Evolutionary conservation across 225 moss, liverwort and hornwort species (phyloP).

Genomic region (Sphagnum contortum): DNA sequence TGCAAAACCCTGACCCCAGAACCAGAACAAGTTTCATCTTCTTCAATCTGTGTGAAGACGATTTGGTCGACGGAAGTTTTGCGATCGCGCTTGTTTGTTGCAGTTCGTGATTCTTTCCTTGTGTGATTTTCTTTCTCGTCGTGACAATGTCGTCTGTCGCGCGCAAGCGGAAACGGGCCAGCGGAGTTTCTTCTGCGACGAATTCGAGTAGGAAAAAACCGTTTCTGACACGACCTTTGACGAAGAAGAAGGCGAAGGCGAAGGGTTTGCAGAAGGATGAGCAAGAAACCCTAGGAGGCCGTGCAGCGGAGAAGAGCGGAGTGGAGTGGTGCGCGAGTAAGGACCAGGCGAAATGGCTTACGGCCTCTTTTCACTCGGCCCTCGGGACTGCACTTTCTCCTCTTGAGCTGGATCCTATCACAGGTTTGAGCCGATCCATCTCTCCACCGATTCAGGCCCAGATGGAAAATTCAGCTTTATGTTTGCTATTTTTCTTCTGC

Average conservation of each 20-base stretch:
- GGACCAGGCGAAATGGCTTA: slow-evolving; percentile 65
- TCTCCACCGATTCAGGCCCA: no score
- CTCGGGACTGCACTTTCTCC: slow-evolving; percentile 43
- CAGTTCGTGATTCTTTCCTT: no score
- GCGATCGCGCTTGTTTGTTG: no score
- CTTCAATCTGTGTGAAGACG: no score
- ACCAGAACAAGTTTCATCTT: no score
- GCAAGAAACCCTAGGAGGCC: slow-evolving; percentile 6
- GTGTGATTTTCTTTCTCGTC: no score
- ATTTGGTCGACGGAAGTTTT: no score
- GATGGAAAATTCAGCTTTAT: no score
- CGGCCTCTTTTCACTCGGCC: slow-evolving; percentile 33
- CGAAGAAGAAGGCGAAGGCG: slow-evolving; percentile 51
- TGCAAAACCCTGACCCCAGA: no score
- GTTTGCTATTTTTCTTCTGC: no score
- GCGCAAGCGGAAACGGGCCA: slow-evolving; percentile 22
- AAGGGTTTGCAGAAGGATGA: slow-evolving; percentile 11
- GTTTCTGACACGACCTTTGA: slow-evolving; percentile 52
- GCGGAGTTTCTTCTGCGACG: slow-evolving; percentile 4
- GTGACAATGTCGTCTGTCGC: slow-evolving; percentile 12
- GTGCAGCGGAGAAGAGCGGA: slow-evolving; percentile 21
- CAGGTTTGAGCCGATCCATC: slow-evolving; percentile 22
- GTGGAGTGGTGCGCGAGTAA: slow-evolving; percentile 48
- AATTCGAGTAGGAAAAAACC: slow-evolving; percentile 21
- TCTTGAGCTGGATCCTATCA: slow-evolving; percentile 34